phyloP scores from a whole-genome alignment of 129 eudicot genomes.

The Gnaphalium uliginosum region DNA sequence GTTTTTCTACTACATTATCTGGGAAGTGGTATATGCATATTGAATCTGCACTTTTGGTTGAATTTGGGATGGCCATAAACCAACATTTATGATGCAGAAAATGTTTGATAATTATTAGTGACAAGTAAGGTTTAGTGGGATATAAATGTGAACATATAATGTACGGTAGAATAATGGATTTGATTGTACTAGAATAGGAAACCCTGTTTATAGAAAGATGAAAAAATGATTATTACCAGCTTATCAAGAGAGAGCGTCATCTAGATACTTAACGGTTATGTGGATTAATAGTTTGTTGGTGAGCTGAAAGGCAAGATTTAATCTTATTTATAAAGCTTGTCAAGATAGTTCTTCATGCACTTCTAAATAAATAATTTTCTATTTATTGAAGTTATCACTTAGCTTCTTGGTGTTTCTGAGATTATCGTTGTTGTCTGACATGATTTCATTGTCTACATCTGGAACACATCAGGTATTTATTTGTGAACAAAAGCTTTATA shows the following conservation, averaged over 20 bases:
- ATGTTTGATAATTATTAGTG: not conserved
- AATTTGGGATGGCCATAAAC: not conserved
- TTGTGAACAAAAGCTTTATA: constrained; percentile 90
- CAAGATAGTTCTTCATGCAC: constrained; percentile 8
- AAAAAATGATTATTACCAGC: not conserved
- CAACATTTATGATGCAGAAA: not conserved
- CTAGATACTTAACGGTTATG: not conserved
- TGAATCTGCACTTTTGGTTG: constrained; percentile 4
- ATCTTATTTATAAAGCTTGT: not conserved
- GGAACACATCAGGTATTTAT: constrained; percentile 69
- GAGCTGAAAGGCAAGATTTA: not conserved
- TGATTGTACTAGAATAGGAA: constrained; percentile 4
- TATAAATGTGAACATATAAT: not conserved
- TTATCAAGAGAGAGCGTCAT: not conserved
- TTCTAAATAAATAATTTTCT: not conserved
- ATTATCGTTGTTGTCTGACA: constrained; percentile 28
- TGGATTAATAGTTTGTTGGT: not conserved
- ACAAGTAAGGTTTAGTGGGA: not conserved
- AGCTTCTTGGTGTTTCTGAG: not conserved
- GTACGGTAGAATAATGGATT: not conserved
- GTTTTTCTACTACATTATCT: not conserved
- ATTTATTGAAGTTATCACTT: not conserved
- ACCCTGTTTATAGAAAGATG: not conserved
- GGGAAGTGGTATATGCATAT: constrained; percentile 16
- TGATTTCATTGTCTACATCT: constrained; percentile 20